A percentile compares a stretch with the other conserved stretches of the same genome.
Conservation (phyloP, 371 early-diverging fungal species). For the Syncephalis fuscata region DNA sequence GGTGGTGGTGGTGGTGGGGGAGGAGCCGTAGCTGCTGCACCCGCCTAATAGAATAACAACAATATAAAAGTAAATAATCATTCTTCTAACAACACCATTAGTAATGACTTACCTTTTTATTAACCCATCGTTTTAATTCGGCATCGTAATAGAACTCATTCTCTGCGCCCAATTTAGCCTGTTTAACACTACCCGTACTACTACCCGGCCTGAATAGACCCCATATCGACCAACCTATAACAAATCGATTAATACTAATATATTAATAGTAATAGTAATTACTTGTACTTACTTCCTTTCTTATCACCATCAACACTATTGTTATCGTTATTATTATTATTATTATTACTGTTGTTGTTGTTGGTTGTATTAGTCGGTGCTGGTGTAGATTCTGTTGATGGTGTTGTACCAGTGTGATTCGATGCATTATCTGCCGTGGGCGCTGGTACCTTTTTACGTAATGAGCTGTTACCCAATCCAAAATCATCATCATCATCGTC, state of each 20-base stretch:
- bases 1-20: too few species aligned
- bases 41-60: too few species aligned
- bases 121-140: conserved; percentile 36
- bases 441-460: conserved; percentile 6
- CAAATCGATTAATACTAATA: too few species aligned
- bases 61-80: too few species aligned
- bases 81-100: too few species aligned
- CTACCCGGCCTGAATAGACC: conserved; percentile 8
- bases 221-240: too few species aligned
- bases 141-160: conserved; percentile 50
- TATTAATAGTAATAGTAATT: too few species aligned
- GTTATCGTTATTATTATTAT: too few species aligned
- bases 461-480: conserved; percentile 30
- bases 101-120: conserved; percentile 10
- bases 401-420: conserved; percentile 15
- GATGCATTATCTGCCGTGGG: conserved; percentile 2
- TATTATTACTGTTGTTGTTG: too few species aligned
- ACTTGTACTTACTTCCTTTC: too few species aligned
- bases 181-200: conserved; percentile 16
- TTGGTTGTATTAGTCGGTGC: conserved; percentile 6
- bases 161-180: conserved; percentile 51
- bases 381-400: conserved; percentile 18
- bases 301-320: too few species aligned
- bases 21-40: too few species aligned
- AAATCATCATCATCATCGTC: conserved; percentile 28